Evolutionary conservation across 1,284 basidiomycete species (phyloP).

Genomic region (Puccinia novopanici): DNA sequence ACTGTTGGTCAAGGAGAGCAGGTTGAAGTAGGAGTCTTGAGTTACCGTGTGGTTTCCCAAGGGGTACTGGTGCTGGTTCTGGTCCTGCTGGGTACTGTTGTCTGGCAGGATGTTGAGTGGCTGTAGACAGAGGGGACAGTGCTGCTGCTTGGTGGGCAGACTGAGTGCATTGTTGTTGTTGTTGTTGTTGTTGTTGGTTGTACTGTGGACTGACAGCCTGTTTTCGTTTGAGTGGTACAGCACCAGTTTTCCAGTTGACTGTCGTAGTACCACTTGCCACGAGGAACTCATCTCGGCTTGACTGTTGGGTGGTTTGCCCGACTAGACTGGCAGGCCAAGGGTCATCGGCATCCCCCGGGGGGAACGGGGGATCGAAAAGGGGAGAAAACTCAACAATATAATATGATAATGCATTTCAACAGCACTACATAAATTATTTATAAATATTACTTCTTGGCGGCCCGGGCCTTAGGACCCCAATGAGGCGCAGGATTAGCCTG

Average conservation of each 20-base stretch:
- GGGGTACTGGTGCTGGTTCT: neutral
- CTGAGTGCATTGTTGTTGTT: neutral
- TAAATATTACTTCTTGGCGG: slow-evolving; percentile 42
- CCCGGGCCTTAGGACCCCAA: slow-evolving; percentile 74
- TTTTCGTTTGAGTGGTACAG: slow-evolving; percentile 40
- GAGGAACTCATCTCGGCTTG: too few species aligned
- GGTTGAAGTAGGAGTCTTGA: slow-evolving; percentile 34
- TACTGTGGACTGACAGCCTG: slow-evolving; percentile 20
- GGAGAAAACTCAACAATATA: too few species aligned
- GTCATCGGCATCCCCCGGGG: too few species aligned
- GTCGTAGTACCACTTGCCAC: slow-evolving; percentile 19
- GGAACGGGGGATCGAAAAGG: too few species aligned
- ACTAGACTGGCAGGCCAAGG: too few species aligned
- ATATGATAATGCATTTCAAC: too few species aligned
- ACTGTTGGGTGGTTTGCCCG: too few species aligned
- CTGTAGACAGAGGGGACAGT: slow-evolving; percentile 29
- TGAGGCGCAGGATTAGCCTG: slow-evolving; percentile 85
- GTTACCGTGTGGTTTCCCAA: slow-evolving; percentile 10
- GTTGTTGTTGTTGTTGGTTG: neutral
- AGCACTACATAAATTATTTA: too few species aligned
- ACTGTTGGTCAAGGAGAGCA: slow-evolving; percentile 22
- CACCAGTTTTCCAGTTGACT: slow-evolving; percentile 40
- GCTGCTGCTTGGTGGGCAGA: neutral
- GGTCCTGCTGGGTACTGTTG: neutral
- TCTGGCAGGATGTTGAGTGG: neutral